A percentile compares a stretch with the other conserved stretches of the same genome.
Evolutionary conservation across 169 alveolate species (phyloP).

Genomic region (Blepharisma undulans): DNA sequence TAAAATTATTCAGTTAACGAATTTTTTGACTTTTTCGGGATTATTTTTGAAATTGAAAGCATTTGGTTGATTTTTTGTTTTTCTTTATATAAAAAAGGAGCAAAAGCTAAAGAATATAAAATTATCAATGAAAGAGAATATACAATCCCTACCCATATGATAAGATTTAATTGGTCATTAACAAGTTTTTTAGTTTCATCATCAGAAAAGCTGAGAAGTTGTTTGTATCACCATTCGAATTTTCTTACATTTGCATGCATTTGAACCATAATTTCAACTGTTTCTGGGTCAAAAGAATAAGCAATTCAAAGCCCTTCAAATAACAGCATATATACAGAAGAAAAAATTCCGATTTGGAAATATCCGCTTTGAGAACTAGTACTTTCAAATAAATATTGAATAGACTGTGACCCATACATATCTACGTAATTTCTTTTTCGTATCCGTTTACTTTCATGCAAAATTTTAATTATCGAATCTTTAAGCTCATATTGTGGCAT

Average conservation of each 20-base stretch:
- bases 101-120: neutral
- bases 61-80: neutral
- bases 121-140: neutral
- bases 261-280: neutral
- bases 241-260: neutral
- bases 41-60: neutral
- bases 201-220: neutral
- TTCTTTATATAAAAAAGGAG: neutral
- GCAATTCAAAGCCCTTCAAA: neutral
- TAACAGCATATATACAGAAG: neutral
- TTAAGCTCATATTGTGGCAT: neutral
- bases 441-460: neutral
- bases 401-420: neutral
- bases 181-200: neutral
- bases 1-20: neutral
- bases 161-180: neutral
- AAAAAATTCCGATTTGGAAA: neutral
- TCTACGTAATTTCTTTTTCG: neutral
- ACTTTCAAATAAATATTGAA: neutral
- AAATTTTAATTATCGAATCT: neutral
- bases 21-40: neutral
- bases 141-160: neutral
- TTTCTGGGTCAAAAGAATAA: neutral
- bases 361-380: neutral
- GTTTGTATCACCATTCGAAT: neutral